phyloP scores from a whole-genome alignment of 23 red algal species.

The Agarophyton chilense region DNA sequence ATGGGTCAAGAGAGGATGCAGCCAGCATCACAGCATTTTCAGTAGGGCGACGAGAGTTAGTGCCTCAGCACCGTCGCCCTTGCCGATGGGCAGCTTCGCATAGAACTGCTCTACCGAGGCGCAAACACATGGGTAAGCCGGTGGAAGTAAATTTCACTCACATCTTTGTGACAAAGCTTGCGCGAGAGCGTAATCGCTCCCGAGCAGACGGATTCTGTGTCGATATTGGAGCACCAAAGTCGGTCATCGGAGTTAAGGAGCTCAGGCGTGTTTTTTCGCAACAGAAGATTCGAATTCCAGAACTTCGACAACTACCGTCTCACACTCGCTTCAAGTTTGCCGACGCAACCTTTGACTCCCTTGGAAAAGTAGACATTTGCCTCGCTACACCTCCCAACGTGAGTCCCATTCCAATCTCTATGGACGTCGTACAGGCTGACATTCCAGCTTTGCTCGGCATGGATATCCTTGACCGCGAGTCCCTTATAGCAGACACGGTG shows the following conservation, averaged over 20 bases:
- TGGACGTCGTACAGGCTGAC: constrained; percentile 23
- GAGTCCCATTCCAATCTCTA: neutral
- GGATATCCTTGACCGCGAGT: constrained; percentile 9
- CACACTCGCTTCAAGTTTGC: constrained; percentile 23
- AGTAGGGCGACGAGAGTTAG: too few species aligned
- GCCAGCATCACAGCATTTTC: too few species aligned
- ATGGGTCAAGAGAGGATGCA: too few species aligned
- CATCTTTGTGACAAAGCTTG: neutral
- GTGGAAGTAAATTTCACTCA: neutral
- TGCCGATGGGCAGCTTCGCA: too few species aligned
- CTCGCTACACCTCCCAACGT: constrained; percentile 1
- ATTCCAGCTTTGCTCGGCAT: constrained; percentile 45
- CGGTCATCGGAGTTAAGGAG: neutral
- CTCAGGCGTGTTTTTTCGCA: neutral
- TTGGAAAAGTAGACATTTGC: neutral
- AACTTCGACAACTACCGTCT: neutral
- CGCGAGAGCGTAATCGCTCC: neutral
- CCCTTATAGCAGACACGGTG: constrained; percentile 28
- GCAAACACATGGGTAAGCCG: too few species aligned
- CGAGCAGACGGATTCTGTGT: neutral
- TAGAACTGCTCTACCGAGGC: too few species aligned
- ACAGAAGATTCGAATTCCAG: neutral
- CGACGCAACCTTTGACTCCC: constrained; percentile 10
- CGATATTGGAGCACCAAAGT: too few species aligned
- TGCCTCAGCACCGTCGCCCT: too few species aligned